A percentile compares a stretch with the other conserved stretches of the same genome.
phyloP scores from a whole-genome alignment of 148 eudicot species.

The Vaccinium myrtillus region DNA sequence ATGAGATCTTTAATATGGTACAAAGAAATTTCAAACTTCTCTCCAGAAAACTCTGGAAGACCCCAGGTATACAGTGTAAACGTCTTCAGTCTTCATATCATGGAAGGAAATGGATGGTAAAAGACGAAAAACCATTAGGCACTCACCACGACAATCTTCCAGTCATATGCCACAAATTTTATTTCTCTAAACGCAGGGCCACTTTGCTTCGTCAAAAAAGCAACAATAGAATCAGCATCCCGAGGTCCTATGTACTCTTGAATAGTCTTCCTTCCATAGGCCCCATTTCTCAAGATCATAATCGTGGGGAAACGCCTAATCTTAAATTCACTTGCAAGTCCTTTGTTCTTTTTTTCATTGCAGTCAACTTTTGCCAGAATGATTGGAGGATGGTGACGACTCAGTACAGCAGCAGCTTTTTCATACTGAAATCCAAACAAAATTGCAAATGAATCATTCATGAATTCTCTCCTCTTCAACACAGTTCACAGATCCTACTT shows the following conservation, averaged over 20 bases:
- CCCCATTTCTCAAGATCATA: constrained; percentile 70
- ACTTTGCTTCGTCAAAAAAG: constrained; percentile 56
- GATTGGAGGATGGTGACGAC: constrained; percentile 59
- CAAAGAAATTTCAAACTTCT: constrained; percentile 40
- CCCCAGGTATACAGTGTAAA: constrained; percentile 45
- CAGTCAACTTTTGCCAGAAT: constrained; percentile 72
- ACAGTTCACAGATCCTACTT: neutral
- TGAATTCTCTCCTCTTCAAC: neutral
- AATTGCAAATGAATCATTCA: constrained; percentile 9
- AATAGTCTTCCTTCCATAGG: constrained; percentile 26
- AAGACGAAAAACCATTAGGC: neutral
- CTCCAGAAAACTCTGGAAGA: constrained; percentile 75
- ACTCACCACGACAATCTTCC: constrained; percentile 67
- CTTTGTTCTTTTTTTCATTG: constrained; percentile 53
- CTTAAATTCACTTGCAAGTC: constrained; percentile 37
- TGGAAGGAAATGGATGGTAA: neutral
- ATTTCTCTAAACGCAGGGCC: constrained; percentile 86
- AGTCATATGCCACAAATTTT: constrained; percentile 47
- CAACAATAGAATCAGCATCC: constrained; percentile 71
- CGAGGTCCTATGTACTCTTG: constrained; percentile 79
- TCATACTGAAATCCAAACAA: constrained; percentile 51
- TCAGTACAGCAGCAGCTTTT: constrained; percentile 72
- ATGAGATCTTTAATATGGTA: too few relatives aligned
- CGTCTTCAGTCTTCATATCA: neutral
- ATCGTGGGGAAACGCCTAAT: constrained; percentile 71